Conservation (phyloP, 106 monocot genomes). For the Agapanthus africanus region DNA sequence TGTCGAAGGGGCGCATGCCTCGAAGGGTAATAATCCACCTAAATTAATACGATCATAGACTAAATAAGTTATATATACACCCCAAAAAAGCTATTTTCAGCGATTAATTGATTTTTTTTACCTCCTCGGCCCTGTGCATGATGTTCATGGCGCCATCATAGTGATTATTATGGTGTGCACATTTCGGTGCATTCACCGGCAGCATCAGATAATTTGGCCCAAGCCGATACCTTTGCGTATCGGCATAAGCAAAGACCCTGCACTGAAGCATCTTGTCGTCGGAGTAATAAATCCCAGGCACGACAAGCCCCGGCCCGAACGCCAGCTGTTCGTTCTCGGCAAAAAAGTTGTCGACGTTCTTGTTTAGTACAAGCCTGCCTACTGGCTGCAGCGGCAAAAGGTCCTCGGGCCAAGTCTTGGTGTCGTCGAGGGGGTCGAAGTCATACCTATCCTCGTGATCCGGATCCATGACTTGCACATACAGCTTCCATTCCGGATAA, state of each 20-base stretch:
- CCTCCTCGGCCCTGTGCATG: conserved; percentile 81
- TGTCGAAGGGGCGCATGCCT: conserved; percentile 43
- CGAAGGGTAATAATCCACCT: conserved; percentile 79
- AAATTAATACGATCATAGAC: neutral
- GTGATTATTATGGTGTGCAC: conserved; percentile 74
- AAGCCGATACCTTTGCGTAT: conserved; percentile 79
- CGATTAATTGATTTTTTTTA: neutral
- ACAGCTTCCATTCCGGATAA: conserved; percentile 7
- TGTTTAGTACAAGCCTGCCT: conserved; percentile 71
- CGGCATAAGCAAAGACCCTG: conserved; percentile 61
- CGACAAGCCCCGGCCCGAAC: conserved; percentile 68
- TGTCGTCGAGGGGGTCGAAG: conserved; percentile 87
- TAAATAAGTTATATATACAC: too few relatives aligned
- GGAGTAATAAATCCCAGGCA: conserved; percentile 80
- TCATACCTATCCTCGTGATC: conserved; percentile 62
- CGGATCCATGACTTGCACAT: conserved; percentile 49
- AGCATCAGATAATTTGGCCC: conserved; percentile 84
- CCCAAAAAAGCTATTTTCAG: neutral
- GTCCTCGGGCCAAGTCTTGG: conserved; percentile 96
- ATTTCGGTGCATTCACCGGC: conserved; percentile 79
- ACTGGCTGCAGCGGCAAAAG: conserved; percentile 69
- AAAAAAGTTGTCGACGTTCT: conserved; percentile 90
- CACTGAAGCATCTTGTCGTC: conserved; percentile 92
- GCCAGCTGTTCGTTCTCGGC: conserved; percentile 84
- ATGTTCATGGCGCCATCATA: conserved; percentile 81